Evolutionary conservation across 805 yeast genomes (phyloP), one percentile per base, ranked within the genome.

Genomic region (Jamesozyma jinghongensis): DNA sequence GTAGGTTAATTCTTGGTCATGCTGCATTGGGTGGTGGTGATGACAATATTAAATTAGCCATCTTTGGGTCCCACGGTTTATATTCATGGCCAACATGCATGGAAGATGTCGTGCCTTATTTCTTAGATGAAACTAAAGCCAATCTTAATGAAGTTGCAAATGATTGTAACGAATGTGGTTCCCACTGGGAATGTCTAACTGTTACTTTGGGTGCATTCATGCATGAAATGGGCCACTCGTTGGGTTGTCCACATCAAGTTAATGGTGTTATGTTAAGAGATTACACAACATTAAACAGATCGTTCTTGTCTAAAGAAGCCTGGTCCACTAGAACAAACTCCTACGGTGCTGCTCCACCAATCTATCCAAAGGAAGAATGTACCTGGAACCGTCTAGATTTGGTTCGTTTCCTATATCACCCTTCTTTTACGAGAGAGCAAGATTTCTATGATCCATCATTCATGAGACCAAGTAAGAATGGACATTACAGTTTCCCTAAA

Each of bases 21-120:
- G 97, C 97, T 2, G 97, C 97, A 0, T 65, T 90, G 14, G 97
- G 97, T 35, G 97, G 97, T 22, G 92, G 92, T 11, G 71, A 72
- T 19, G 79, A 71, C 32, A 67, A 75, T 33, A 66, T 85, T 33
- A 78, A 78, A 47, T 63, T 92, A 40, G 97, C 95, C 1, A 86
- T 92, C 8, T 90, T 88, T 62, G 98, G 98, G 5, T 80, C 94
- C 5, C 97, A 92, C 55, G 92, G 95, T 0, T 50, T 86, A 11
- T 88, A 84, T 58, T 75, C 95, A 1, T 92, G 95, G 94, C 97
- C 98, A n/a, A 61, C 73, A n/a, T 74, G 73, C 42, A 68, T 86
- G 45, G 92, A 86, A 43, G 79, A 78, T 30, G 60, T 92, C 3
- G 74, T 74, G 4, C 74, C 80, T 1, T 65, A 77, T 25, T 85